These are phyloP conservation scores for Arthrobotrys sinensis DNA, from an alignment of 2,329 filamentous ascomycete genomes.

Conservation along the genomic window DNA sequence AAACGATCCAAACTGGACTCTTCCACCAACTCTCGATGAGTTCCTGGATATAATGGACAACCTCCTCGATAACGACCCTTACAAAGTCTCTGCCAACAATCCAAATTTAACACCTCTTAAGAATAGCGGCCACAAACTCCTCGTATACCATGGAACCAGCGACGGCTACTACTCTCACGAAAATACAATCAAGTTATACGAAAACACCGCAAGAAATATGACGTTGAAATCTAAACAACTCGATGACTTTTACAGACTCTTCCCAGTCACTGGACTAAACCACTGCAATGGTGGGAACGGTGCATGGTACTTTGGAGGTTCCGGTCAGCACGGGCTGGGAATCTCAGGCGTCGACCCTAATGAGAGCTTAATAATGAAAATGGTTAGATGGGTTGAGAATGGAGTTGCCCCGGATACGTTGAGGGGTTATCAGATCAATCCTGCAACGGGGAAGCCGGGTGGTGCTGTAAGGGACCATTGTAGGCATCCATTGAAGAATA, in stretches of 20 bases:
- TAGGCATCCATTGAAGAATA: conserved; percentile 31
- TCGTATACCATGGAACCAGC: conserved; percentile 70
- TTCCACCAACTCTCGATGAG: conserved; percentile 66
- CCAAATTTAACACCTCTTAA: conserved; percentile 68
- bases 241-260: conserved; percentile 66
- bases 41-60: conserved; percentile 67
- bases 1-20: conserved; percentile 68
- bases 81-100: conserved; percentile 67
- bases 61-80: conserved; percentile 65
- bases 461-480: conserved; percentile 42
- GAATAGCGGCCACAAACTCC: conserved; percentile 68
- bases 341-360: conserved; percentile 8
- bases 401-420: conserved; percentile 66
- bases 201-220: conserved; percentile 36
- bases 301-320: conserved; percentile 50
- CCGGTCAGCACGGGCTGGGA: conserved; percentile 18
- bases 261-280: conserved; percentile 65
- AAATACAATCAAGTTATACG: conserved; percentile 24
- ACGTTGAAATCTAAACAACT: conserved; percentile 50
- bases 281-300: conserved; percentile 66
- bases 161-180: conserved; percentile 28
- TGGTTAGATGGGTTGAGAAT: conserved; percentile 71
- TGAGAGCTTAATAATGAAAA: conserved; percentile 67
- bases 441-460: neutral
- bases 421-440: conserved; percentile 53